Conservation (phyloP, 176 grass and related monocot genomes). For the Thinopyrum elongatum region DNA sequence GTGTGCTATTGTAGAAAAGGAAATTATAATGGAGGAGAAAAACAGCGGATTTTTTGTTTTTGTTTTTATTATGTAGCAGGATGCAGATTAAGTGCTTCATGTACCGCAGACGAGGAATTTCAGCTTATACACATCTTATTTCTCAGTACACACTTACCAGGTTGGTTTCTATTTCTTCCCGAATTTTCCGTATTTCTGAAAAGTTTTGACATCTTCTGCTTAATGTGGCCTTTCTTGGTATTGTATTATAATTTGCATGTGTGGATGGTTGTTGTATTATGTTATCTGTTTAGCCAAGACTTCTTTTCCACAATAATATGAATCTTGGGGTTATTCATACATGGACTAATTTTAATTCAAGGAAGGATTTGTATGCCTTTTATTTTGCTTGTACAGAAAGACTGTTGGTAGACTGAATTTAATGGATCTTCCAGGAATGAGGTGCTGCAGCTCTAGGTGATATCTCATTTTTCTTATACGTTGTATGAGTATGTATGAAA, state of each 20-base stretch:
- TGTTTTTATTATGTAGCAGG: neutral
- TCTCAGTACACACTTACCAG: conserved; percentile 65
- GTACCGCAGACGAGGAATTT: conserved; percentile 42
- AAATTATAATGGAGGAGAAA: neutral
- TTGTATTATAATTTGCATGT: too few relatives aligned
- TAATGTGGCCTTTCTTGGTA: too few relatives aligned
- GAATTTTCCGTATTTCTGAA: too few relatives aligned
- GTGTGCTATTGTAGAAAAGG: neutral
- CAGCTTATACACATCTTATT: conserved; percentile 66
- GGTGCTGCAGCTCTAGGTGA: too few relatives aligned
- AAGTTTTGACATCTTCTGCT: too few relatives aligned
- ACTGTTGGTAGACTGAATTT: conserved; percentile 86
- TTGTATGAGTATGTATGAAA: neutral
- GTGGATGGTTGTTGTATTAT: too few relatives aligned
- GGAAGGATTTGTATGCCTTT: neutral
- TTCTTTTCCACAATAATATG: neutral
- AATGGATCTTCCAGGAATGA: conserved; percentile 80
- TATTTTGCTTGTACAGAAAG: conserved; percentile 54
- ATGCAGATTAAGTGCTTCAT: neutral
- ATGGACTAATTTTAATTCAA: neutral
- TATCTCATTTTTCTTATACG: conserved; percentile 7
- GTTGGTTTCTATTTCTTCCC: conserved; percentile 35
- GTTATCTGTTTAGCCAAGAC: too few relatives aligned
- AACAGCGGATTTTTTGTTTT: too few relatives aligned
- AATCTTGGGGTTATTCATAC: neutral